phyloP scores from a whole-genome alignment of 441 rosid species.

The Aleurites moluccanus region DNA sequence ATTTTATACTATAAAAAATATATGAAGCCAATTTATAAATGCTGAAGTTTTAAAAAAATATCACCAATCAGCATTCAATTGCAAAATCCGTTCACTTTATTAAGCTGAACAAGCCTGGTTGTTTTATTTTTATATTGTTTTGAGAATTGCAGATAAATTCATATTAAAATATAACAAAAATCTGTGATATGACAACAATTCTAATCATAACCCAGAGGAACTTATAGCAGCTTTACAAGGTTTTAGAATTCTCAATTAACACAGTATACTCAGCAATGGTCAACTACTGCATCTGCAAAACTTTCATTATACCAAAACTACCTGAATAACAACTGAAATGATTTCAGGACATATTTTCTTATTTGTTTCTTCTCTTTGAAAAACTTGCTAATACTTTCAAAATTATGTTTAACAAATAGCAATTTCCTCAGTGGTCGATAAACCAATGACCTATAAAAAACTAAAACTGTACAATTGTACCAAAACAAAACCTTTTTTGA shows the following conservation, averaged over 20 bases:
- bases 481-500: constrained; percentile 12
- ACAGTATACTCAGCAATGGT: not conserved
- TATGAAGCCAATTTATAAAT: too few relatives aligned
- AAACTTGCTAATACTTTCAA: constrained; percentile 9
- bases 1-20: too few relatives aligned
- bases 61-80: too few relatives aligned
- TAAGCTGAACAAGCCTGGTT: too few relatives aligned
- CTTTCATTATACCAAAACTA: not conserved
- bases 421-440: not conserved
- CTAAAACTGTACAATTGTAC: constrained; percentile 23
- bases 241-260: not conserved
- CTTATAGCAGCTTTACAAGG: not conserved
- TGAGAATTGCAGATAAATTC: too few relatives aligned
- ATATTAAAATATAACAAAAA: too few relatives aligned
- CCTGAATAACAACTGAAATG: not conserved
- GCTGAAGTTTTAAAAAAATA: too few relatives aligned
- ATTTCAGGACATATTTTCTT: not conserved
- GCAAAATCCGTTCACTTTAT: too few relatives aligned
- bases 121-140: too few relatives aligned
- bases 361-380: not conserved
- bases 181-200: too few relatives aligned
- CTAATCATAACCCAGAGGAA: not conserved
- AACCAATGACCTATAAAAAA: constrained; percentile 14
- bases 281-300: constrained; percentile 1
- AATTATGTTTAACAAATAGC: constrained; percentile 12